phyloP scores from a whole-genome alignment of 2,329 filamentous ascomycete species.

The Sporothrix inflata region DNA sequence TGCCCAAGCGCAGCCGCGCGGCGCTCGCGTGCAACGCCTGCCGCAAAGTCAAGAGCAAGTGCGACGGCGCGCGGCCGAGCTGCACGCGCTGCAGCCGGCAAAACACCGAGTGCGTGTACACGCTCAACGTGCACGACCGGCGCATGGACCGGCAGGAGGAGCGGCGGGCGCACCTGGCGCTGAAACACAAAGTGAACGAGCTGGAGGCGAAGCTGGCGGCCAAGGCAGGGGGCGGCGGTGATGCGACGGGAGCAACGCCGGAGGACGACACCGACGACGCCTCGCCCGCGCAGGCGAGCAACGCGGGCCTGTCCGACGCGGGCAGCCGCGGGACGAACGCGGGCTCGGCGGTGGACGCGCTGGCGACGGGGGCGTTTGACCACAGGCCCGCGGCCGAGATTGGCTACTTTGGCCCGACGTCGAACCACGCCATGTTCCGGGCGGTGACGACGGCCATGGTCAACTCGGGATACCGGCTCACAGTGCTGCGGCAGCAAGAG shows the following conservation, averaged over 20 bases:
- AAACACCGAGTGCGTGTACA: constrained; percentile 31
- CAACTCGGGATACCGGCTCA: constrained; percentile 35
- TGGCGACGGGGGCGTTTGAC: constrained; percentile 40
- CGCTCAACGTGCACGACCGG: constrained; percentile 29
- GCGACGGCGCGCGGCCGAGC: constrained; percentile 30
- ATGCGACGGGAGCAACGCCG: neutral
- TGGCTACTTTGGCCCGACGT: constrained; percentile 37
- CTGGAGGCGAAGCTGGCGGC: constrained; percentile 35
- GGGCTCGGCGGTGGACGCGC: constrained; percentile 38
- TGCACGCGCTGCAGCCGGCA: constrained; percentile 31
- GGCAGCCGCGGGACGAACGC: constrained; percentile 28
- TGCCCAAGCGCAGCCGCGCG: constrained; percentile 29
- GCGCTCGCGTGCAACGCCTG: constrained; percentile 31
- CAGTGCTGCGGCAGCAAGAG: constrained; percentile 21
- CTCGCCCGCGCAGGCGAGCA: constrained; percentile 4
- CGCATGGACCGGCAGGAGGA: constrained; percentile 31
- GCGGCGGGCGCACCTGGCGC: constrained; percentile 22
- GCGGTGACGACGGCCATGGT: constrained; percentile 38
- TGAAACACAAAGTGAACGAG: constrained; percentile 33
- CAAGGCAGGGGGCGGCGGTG: neutral
- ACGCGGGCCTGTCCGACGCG: neutral
- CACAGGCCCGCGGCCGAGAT: constrained; percentile 37
- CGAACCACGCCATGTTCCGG: constrained; percentile 41
- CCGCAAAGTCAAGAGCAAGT: constrained; percentile 32
- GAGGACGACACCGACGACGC: neutral